These are phyloP conservation scores for Penicillium coprophilum DNA, from an alignment of 495 filamentous ascomycete species.

Conservation along the genomic window DNA sequence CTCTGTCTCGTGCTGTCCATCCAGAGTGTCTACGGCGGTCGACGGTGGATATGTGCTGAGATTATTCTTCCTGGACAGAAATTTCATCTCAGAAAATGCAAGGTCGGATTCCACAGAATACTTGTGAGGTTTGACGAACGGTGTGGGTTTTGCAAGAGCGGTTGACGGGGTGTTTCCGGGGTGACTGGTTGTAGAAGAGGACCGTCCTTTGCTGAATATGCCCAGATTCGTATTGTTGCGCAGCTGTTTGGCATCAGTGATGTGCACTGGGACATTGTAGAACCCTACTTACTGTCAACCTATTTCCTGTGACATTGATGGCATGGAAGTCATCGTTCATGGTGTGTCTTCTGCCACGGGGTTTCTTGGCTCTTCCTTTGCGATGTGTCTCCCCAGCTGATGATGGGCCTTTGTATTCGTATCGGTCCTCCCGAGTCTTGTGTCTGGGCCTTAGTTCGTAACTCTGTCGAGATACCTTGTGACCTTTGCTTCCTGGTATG, in stretches of 20 bases:
- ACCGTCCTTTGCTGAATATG: constrained; percentile 69
- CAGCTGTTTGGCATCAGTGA: constrained; percentile 43
- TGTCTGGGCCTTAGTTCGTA: constrained; percentile 61
- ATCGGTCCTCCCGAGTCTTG: constrained; percentile 60
- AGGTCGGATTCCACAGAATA: constrained; percentile 56
- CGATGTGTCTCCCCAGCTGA: constrained; percentile 20
- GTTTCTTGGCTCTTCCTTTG: constrained; percentile 41
- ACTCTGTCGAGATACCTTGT: constrained; percentile 4
- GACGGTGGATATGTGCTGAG: not conserved
- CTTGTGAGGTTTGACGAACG: not conserved
- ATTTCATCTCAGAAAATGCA: constrained; percentile 66
- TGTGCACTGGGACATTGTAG: constrained; percentile 20
- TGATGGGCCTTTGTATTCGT: constrained; percentile 40
- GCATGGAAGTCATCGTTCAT: constrained; percentile 64
- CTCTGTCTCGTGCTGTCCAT: not conserved
- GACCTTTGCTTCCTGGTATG: not conserved
- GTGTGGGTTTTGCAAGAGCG: not conserved
- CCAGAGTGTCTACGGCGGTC: not conserved
- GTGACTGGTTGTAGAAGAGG: constrained; percentile 57
- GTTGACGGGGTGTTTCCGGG: constrained; percentile 17
- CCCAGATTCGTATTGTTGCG: constrained; percentile 49
- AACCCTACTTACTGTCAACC: constrained; percentile 59
- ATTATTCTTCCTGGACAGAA: constrained; percentile 45
- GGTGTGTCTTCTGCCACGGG: constrained; percentile 41
- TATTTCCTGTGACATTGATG: constrained; percentile 58